phyloP scores from a whole-genome alignment of 345 rosid genomes.

The Aquilaria sinensis region DNA sequence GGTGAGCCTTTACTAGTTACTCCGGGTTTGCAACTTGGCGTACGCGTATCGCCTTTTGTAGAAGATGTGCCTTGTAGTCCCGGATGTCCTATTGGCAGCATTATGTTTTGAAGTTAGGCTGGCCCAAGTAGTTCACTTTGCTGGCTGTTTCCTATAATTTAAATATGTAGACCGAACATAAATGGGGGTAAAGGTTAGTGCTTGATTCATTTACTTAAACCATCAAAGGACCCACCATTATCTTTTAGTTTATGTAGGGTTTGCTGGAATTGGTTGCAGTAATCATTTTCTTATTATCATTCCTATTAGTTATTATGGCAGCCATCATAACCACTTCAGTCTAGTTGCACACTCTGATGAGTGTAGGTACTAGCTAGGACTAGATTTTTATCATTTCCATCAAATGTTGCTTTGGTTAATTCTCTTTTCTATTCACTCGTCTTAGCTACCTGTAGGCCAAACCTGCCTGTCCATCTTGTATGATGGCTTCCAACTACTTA shows the following conservation, averaged over 20 bases:
- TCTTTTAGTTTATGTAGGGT: constrained; percentile 6
- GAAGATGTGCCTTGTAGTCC: constrained; percentile 23
- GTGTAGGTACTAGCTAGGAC: too few relatives aligned
- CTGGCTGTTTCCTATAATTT: constrained; percentile 8
- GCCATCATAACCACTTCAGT: neutral
- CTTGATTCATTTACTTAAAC: constrained; percentile 23
- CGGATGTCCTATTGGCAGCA: constrained; percentile 10
- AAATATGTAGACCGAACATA: constrained; percentile 2
- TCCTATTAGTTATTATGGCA: neutral
- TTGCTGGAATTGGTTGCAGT: constrained; percentile 9
- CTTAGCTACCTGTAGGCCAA: neutral
- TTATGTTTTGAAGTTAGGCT: constrained; percentile 11
- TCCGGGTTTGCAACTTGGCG: constrained; percentile 16
- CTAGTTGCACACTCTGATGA: too few relatives aligned
- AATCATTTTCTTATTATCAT: neutral
- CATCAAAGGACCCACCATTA: constrained; percentile 21
- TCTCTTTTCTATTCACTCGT: neutral
- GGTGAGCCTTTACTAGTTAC: constrained; percentile 25
- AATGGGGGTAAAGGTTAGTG: constrained; percentile 10
- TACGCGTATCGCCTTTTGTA: constrained; percentile 8
- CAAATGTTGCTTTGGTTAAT: neutral
- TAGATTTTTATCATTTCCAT: too few relatives aligned
- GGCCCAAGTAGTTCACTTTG: constrained; percentile 24
- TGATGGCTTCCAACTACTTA: neutral
- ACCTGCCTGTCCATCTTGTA: constrained; percentile 1